Evolutionary conservation across 176 grass and related monocot genomes (phyloP), one percentile per base, ranked within the genome.

Genomic region (Guadua angustifolia): DNA sequence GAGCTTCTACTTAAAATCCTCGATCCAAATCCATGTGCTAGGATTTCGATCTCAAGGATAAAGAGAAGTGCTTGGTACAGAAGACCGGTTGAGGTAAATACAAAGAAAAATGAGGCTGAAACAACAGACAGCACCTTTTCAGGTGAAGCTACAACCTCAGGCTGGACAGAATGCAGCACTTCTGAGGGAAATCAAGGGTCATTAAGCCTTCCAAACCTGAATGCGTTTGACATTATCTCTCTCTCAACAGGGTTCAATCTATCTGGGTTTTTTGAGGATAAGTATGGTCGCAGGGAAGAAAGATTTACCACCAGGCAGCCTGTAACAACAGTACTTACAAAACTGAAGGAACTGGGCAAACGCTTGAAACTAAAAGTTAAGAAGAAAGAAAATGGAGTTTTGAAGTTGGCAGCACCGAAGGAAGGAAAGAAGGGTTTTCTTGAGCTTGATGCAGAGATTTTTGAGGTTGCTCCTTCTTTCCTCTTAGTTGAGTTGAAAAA

Each of bases 181-280:
- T 84, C 69, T 19, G 87, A 81, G 25, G 89, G 36, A 71, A 98
- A 91, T 83, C 84, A 77, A 84, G 91, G 89, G 16, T 81, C 79
- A 6, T 73, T 70, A 74, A 93, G 73, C 63, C 79, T 95, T 13
- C 82, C 72, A 70, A 95, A 87, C 63, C 86, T 98, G 73, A 98
- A 95, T 80, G 95, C 95, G 44, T 98, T 98, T 89, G 93, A 94
- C 50, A 95, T 98, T 35, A 95, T 98, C 35, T 93, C 93, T 83
- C 87, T 95, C 19, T 95, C 95, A 78, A 86, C 79, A 25, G 91
- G 95, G 39, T 92, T 98, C 79, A 88, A 93, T 81, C 82, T 98
- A 1, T 98, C 95, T 66, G 75, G 89, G 0, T 86, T 98, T 79
- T 95, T 98, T 82, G 93, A 82, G 73, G 93, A 95, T 60, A 85